Base-by-base conservation (phyloP, 331 rosid species). In the Cydonia oblonga region DNA sequence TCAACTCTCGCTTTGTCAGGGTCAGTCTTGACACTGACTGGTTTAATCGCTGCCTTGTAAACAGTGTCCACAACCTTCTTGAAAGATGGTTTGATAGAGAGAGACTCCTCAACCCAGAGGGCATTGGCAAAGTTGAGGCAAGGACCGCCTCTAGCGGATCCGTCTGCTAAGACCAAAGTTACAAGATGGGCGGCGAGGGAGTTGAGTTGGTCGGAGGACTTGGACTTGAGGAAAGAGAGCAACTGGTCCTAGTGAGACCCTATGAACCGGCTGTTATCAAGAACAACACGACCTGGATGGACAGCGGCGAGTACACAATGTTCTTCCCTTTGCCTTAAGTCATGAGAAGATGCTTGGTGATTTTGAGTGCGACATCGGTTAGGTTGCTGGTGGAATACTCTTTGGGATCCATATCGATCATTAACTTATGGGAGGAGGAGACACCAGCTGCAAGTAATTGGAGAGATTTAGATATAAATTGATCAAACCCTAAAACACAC, bases 251-350 rank as follows among this genome's bases (percentile, higher is more conserved):
- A 4, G 90, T 83, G 66, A 90, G 75, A 16, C 96, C 96, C 26
- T 74, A 81, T 15, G 91, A 84, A 2, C 87, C 96, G 9, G 91
- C 78, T 2, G 96, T 91, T 28, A 88, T 53, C 12, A 90, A 66
- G 84, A 95, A 88, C 0, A 92, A 84, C n/a, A 87, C 83, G 5
- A 85, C 80, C 53, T 92, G 89, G 53, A 92, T 64, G 20, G 96
- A 90, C 53, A 86, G 60, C 1, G 96, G 96, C 23, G 98, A 92
- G 19, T 44, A 44, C 18, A 44, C 52, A 12, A 44, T 12, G 52
- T 44, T 44, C 19, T 4, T 12, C 19, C 7, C 52, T 15, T 44
- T 44, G 19, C 52, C 52, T 5, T 44, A 19, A 44, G 52, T 44
- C 52, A 35, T 35, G 42, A 35, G 42, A 35, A 35, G 42, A 35